A percentile compares a stretch with the other conserved stretches of the same genome.
Conservation (phyloP, 768 basidiomycete species). For the Hirschioporus abietinus region DNA sequence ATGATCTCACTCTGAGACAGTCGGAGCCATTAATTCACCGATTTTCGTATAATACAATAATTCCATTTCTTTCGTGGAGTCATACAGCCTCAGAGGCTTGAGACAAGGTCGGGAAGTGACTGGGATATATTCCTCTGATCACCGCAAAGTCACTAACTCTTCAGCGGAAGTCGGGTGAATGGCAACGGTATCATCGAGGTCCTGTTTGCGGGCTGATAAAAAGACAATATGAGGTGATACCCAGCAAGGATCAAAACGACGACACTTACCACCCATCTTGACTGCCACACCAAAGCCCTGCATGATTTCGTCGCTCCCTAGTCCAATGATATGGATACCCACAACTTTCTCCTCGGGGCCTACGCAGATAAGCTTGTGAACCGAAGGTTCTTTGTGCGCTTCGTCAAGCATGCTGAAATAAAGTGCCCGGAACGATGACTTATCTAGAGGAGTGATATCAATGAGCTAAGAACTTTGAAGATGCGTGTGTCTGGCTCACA, state of each 20-base stretch:
- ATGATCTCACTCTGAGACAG: too few species aligned
- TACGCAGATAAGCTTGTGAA: slow-evolving; percentile 85
- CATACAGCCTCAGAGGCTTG: background rate
- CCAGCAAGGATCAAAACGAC: background rate
- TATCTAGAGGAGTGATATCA: slow-evolving; percentile 43
- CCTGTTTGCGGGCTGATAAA: slow-evolving; percentile 61
- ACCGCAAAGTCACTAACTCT: slow-evolving; percentile 23
- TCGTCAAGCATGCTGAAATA: slow-evolving; percentile 92
- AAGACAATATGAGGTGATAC: slow-evolving; percentile 13
- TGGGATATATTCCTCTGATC: background rate
- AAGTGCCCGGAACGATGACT: slow-evolving; percentile 73
- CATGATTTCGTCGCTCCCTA: slow-evolving; percentile 88
- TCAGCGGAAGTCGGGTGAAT: slow-evolving; percentile 88
- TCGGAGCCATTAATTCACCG: too few species aligned
- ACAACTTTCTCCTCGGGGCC: slow-evolving; percentile 93
- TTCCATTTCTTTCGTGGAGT: background rate
- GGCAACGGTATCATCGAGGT: slow-evolving; percentile 85
- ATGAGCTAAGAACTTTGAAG: slow-evolving; percentile 3
- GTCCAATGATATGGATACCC: slow-evolving; percentile 90
- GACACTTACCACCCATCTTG: slow-evolving; percentile 79
- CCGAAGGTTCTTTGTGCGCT: slow-evolving; percentile 89
- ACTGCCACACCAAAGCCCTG: slow-evolving; percentile 98
- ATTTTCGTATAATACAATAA: background rate
- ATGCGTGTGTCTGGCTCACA: slow-evolving; percentile 51
- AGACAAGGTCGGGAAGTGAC: background rate